Evolutionary conservation across 345 rosid species (phyloP), one percentile per base, ranked within the genome.

Genomic region (Brassica napus): DNA sequence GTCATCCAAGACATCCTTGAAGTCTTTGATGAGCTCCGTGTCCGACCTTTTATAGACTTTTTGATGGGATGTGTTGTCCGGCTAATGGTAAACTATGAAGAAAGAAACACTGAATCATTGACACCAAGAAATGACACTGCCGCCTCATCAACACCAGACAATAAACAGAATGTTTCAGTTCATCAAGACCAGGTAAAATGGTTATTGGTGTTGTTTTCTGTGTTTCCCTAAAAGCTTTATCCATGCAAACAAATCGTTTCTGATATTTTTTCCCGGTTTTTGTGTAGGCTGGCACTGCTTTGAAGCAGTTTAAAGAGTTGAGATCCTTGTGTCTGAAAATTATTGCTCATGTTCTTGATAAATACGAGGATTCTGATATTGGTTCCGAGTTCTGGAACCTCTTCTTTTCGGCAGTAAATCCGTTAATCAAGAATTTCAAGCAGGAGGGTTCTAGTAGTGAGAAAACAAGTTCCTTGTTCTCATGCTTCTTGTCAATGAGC

Each of bases 401-500:
- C 63, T 90, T 91, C 89, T 95, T 95, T 82, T 65, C 54, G 59
- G 91, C 97, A 4, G 87, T 90, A 49, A 86, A 88, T 82, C 86
- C 94, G 16, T 85, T 93, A 82, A 85, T 91, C 69, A 78, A 86
- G 79, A 86, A 85, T 77, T 93, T 95, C 84, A 91, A 89, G 90
- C 89, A 87, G 75, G 96, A 91, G 80, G 94, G 98, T 75, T 88
- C 98, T 73, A 95, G 98, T 76, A 95, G 99, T 61, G 91, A 90
- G 87, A 95, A 87, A 84, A 93, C 97, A 47, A 95, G 98, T 81
- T 88, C 98, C 15, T 82, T 95, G 77, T 91, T 95, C 79, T 90
- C 90, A 54, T 90, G 94, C 87, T 91, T 95, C 84, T 73, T 90
- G 85, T 89, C 98, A n/a, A 95, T 95, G 97, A 95, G 98, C 82